Percentiles rank a stretch among this genome's conserved stretches.
phyloP scores from a whole-genome alignment of 2,329 filamentous ascomycete genomes.

The Aspergillus sergii region DNA sequence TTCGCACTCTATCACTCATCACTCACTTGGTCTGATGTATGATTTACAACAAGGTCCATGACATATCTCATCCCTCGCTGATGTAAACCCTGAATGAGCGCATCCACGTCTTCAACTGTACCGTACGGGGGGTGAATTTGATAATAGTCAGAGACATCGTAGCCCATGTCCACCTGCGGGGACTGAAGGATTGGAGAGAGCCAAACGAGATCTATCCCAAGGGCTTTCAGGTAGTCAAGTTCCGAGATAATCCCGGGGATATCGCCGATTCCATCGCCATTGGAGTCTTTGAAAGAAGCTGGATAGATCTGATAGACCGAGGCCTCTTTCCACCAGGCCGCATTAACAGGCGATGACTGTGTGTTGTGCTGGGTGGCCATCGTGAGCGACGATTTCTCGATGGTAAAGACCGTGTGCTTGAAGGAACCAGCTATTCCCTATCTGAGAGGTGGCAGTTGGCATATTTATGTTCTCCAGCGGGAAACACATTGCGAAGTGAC shows the following conservation, averaged over 20 bases:
- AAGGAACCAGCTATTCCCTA: too few species aligned
- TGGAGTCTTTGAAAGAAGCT: constrained; percentile 55
- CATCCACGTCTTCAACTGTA: not conserved
- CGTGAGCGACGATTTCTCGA: not conserved
- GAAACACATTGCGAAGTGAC: not conserved
- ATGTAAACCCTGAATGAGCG: not conserved
- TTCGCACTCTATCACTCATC: not conserved
- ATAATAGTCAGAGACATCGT: constrained; percentile 43
- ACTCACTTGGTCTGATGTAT: not conserved
- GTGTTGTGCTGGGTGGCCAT: not conserved
- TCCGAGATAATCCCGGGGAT: constrained; percentile 65
- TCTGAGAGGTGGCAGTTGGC: too few species aligned
- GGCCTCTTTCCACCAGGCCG: not conserved
- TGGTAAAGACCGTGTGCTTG: too few species aligned
- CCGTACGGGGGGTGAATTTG: not conserved
- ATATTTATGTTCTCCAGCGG: not conserved
- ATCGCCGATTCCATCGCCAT: constrained; percentile 61
- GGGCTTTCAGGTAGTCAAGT: constrained; percentile 62
- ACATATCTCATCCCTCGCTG: not conserved
- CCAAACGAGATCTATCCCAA: constrained; percentile 65
- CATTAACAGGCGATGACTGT: not conserved
- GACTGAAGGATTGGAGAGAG: constrained; percentile 51
- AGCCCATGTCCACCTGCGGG: constrained; percentile 56
- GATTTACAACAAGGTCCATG: not conserved
- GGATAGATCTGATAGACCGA: constrained; percentile 30